Evolutionary conservation across 352 stramenopile genomes (phyloP), one percentile per base, ranked within the genome.

Genomic region (Phytopythium kandeliae): DNA sequence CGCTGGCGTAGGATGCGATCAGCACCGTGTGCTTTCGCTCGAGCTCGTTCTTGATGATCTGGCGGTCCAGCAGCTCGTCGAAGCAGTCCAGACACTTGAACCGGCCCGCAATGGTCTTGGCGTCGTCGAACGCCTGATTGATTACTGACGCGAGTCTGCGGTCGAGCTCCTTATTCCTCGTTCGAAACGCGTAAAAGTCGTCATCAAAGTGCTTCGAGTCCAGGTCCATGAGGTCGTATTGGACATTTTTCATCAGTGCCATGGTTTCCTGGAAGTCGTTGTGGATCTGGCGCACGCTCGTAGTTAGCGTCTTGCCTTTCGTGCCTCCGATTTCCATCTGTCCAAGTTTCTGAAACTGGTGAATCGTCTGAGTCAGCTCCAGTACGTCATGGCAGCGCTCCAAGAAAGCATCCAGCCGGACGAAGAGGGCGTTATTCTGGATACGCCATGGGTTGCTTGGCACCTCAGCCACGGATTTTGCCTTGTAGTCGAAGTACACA

Each of bases 51-150:
- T 90, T 91, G 51, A 92, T 89, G 34, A 90, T 88, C 41, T 74
- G 69, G 0, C 91, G 71, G 44, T 92, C 72, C 0, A 97, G 65
- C 12, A 98, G 54, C 33, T 89, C 86, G 35, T 92, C 79, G 50
- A 98, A 98, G 55, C 80, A 93, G 45, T 97, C 86, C 25, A 98
- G 74, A 24, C 96, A 92, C 48, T 96, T 96, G 55, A 98, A 96
- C 8, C 83, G 60, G 0, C 81, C 86, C 7, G 63, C 68, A 24
- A 97, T 85, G 0, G 86, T 97, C 51, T 87, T 92, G 22, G 85
- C 85, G 67, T 98, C 92, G 44, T 97, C 89, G 40, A 98, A 97
- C 7, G 85, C 89, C 48, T 97, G 90, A 33, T 89, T 89, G 24
- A 98, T 85, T 8, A 97, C 82, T 22, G 79, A 94, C 0, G 85